Conservation (phyloP, 768 basidiomycete genomes). For the Hericium alpestre region DNA sequence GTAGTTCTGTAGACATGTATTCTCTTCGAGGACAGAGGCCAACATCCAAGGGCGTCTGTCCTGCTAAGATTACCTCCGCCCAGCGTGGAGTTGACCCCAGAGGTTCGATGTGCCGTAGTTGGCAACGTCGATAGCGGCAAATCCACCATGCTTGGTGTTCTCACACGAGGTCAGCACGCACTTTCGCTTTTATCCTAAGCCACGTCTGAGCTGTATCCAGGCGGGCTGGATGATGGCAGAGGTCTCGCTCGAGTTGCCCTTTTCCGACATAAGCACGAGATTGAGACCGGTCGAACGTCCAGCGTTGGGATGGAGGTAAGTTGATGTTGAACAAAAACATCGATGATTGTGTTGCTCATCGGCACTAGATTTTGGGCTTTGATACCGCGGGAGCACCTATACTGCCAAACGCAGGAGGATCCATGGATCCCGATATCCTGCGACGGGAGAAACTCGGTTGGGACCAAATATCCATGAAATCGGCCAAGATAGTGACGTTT, state of each 20-base stretch:
- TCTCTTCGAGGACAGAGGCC: slow-evolving; percentile 36
- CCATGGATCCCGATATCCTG: slow-evolving; percentile 49
- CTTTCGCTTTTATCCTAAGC: slow-evolving; percentile 10
- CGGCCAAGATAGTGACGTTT: slow-evolving; percentile 90
- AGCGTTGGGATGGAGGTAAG: slow-evolving; percentile 94
- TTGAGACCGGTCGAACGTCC: slow-evolving; percentile 91
- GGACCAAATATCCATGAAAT: slow-evolving; percentile 86
- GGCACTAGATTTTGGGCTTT: slow-evolving; percentile 74
- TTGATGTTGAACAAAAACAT: neutral
- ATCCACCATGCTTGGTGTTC: slow-evolving; percentile 86
- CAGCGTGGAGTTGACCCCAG: slow-evolving; percentile 68
- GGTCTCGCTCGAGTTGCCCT: slow-evolving; percentile 77
- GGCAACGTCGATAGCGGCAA: slow-evolving; percentile 95
- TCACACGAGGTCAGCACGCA: slow-evolving; percentile 67
- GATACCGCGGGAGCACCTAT: slow-evolving; percentile 67
- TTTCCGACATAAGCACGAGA: slow-evolving; percentile 95
- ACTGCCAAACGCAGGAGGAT: slow-evolving; percentile 51
- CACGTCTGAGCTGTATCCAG: slow-evolving; percentile 24
- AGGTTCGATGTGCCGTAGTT: slow-evolving; percentile 91
- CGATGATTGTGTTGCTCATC: neutral
- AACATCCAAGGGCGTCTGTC: slow-evolving; percentile 46
- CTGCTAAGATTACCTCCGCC: slow-evolving; percentile 69
- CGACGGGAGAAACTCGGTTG: slow-evolving; percentile 85
- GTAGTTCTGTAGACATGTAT: slow-evolving; percentile 37
- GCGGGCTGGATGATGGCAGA: slow-evolving; percentile 71